phyloP scores from a whole-genome alignment of 1,139 yeast species.

The Hansenula lynferdii region DNA sequence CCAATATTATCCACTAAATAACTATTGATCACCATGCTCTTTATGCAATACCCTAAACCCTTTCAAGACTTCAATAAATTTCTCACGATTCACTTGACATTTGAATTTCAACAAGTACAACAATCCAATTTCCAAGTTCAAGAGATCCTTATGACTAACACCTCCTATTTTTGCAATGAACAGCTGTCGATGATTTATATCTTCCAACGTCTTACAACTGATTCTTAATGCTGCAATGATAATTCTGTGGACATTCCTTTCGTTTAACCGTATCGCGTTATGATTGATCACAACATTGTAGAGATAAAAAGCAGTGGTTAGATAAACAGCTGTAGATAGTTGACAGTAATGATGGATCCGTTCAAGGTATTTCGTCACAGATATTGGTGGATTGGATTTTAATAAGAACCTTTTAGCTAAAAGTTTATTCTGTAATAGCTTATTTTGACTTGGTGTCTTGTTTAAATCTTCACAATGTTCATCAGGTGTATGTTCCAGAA shows the following conservation, averaged over 20 bases:
- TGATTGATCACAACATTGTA: slow-evolving; percentile 28
- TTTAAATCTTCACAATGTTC: not conserved
- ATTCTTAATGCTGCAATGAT: slow-evolving; percentile 44
- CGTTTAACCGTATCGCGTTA: slow-evolving; percentile 31
- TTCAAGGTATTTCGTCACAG: slow-evolving; percentile 31
- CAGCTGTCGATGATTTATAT: slow-evolving; percentile 43
- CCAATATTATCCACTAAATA: too few species aligned
- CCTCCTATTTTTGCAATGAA: slow-evolving; percentile 53
- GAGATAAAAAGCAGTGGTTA: slow-evolving; percentile 32
- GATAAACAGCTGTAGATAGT: slow-evolving; percentile 37
- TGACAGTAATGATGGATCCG: slow-evolving; percentile 39
- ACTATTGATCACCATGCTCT: too few species aligned
- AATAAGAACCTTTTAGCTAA: slow-evolving; percentile 33
- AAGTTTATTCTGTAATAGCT: slow-evolving; percentile 4
- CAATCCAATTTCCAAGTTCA: slow-evolving; percentile 42
- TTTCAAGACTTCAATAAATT: slow-evolving; percentile 5
- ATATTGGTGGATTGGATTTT: slow-evolving; percentile 30
- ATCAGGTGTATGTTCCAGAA: not conserved
- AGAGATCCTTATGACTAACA: slow-evolving; percentile 36
- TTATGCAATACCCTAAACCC: slow-evolving; percentile 5
- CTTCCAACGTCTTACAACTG: slow-evolving; percentile 48
- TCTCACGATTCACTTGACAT: slow-evolving; percentile 17
- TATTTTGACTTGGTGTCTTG: not conserved
- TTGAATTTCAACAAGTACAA: slow-evolving; percentile 33
- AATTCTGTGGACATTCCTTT: slow-evolving; percentile 41